Evolutionary conservation across 208 protist genomes (phyloP).

Genomic region (Phytomonas francai): DNA sequence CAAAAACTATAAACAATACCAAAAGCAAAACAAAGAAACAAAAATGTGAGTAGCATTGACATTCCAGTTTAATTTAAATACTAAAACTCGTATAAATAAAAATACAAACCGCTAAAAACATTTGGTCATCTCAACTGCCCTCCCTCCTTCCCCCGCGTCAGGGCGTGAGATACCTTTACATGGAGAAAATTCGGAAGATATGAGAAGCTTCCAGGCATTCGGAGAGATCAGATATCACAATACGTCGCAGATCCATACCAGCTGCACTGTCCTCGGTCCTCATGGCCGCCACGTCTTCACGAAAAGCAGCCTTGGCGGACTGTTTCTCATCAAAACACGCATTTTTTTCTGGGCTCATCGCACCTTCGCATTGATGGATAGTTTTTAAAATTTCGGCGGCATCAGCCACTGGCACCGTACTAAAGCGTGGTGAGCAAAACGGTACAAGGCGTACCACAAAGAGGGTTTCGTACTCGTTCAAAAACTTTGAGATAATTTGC

Average conservation of each 20-base stretch:
- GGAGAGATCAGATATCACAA: background rate
- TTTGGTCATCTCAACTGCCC: background rate
- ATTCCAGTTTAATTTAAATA: slow-evolving; percentile 8
- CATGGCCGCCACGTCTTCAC: background rate
- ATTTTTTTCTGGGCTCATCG: background rate
- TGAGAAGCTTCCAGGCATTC: background rate
- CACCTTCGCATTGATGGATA: background rate
- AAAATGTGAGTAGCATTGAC: slow-evolving; percentile 1
- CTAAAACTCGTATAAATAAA: background rate
- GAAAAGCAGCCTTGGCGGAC: background rate
- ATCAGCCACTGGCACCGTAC: background rate
- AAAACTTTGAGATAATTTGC: background rate
- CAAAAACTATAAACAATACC: slow-evolving; percentile 4
- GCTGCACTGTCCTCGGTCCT: background rate
- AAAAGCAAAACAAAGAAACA: slow-evolving; percentile 4
- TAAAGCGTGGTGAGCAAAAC: background rate
- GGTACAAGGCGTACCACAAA: background rate
- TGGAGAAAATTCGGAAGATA: background rate
- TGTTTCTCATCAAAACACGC: background rate
- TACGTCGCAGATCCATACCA: background rate
- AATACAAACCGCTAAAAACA: background rate
- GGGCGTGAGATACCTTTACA: background rate
- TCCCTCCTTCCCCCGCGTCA: background rate
- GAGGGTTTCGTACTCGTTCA: background rate
- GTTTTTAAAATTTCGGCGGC: background rate